A percentile compares a stretch with the other conserved stretches of the same genome.
phyloP scores from a whole-genome alignment of 192 early-diverging fungal species.

The Coemansia sp. region DNA sequence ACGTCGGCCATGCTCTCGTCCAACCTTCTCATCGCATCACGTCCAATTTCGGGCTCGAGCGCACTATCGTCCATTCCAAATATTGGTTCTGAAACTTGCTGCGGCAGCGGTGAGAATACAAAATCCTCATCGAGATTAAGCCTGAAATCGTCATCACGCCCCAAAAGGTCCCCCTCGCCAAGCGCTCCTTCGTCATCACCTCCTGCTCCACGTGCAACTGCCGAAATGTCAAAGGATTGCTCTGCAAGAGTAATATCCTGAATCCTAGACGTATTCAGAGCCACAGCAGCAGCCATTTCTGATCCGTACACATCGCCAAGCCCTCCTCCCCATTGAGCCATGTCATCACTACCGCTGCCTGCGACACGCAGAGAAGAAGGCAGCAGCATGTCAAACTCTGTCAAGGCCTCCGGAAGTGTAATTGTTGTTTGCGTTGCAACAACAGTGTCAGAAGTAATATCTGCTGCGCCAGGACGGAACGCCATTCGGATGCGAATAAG shows the following conservation, averaged over 20 bases:
- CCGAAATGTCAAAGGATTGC: slow-evolving; percentile 56
- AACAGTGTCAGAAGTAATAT: slow-evolving; percentile 75
- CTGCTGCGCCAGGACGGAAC: slow-evolving; percentile 70
- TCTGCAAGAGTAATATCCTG: slow-evolving; percentile 75
- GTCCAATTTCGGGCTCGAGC: slow-evolving; percentile 60
- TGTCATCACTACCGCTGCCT: slow-evolving; percentile 2
- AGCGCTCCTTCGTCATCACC: slow-evolving; percentile 26
- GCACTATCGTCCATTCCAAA: slow-evolving; percentile 32
- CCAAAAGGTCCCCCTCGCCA: slow-evolving; percentile 55
- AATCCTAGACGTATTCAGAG: slow-evolving; percentile 58
- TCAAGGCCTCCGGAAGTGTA: slow-evolving; percentile 83
- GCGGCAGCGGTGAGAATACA: slow-evolving; percentile 41
- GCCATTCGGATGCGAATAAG: slow-evolving; percentile 94
- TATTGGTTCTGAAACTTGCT: slow-evolving; percentile 21
- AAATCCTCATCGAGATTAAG: slow-evolving; percentile 54
- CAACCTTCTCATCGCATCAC: slow-evolving; percentile 55
- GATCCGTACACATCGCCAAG: background rate
- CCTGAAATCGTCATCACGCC: slow-evolving; percentile 60
- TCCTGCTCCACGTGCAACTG: slow-evolving; percentile 42
- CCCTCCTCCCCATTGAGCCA: background rate
- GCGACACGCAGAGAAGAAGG: slow-evolving; percentile 63
- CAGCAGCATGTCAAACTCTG: slow-evolving; percentile 90
- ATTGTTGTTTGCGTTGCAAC: slow-evolving; percentile 78
- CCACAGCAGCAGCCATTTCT: slow-evolving; percentile 32
- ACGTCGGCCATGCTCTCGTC: slow-evolving; percentile 44